These are phyloP conservation scores for Aspergillus heteromorphus DNA, from an alignment of 495 filamentous ascomycete species.

Conservation along the genomic window DNA sequence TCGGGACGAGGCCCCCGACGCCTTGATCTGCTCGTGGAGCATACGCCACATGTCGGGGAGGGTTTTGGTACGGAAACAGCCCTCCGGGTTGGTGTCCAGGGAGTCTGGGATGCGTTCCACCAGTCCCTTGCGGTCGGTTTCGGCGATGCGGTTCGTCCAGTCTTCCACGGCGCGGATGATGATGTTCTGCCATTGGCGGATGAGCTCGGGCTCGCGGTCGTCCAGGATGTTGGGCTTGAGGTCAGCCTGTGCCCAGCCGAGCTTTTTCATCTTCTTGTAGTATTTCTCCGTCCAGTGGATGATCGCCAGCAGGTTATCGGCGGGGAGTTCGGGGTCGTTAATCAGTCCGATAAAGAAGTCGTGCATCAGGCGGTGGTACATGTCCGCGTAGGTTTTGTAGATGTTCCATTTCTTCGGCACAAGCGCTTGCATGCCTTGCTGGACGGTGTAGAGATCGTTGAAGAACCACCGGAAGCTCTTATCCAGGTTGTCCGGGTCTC, in stretches of 20 bases:
- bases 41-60: slow-evolving; percentile 95
- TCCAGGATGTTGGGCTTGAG: slow-evolving; percentile 80
- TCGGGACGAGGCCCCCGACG: slow-evolving; percentile 73
- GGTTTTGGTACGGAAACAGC: slow-evolving; percentile 82
- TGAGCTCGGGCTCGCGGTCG: slow-evolving; percentile 78
- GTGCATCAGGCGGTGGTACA: slow-evolving; percentile 93
- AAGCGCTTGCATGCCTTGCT: slow-evolving; percentile 78
- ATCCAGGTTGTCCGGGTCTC: slow-evolving; percentile 75
- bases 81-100: slow-evolving; percentile 78
- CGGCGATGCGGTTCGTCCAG: slow-evolving; percentile 92
- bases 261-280: slow-evolving; percentile 88
- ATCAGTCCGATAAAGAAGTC: slow-evolving; percentile 78
- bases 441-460: slow-evolving; percentile 89
- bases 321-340: slow-evolving; percentile 71
- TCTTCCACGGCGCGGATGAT: slow-evolving; percentile 94
- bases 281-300: slow-evolving; percentile 95
- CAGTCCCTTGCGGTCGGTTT: slow-evolving; percentile 73
- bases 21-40: slow-evolving; percentile 83
- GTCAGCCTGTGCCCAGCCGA: slow-evolving; percentile 69
- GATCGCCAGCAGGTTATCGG: slow-evolving; percentile 78
- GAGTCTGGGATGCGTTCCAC: slow-evolving; percentile 68
- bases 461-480: slow-evolving; percentile 92
- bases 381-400: slow-evolving; percentile 78
- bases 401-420: slow-evolving; percentile 99
- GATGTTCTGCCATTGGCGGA: slow-evolving; percentile 86